A percentile compares a stretch with the other conserved stretches of the same genome.
These are phyloP conservation scores for Odontarrhena argentea DNA, from an alignment of 345 rosid species.

Conservation along the genomic window DNA sequence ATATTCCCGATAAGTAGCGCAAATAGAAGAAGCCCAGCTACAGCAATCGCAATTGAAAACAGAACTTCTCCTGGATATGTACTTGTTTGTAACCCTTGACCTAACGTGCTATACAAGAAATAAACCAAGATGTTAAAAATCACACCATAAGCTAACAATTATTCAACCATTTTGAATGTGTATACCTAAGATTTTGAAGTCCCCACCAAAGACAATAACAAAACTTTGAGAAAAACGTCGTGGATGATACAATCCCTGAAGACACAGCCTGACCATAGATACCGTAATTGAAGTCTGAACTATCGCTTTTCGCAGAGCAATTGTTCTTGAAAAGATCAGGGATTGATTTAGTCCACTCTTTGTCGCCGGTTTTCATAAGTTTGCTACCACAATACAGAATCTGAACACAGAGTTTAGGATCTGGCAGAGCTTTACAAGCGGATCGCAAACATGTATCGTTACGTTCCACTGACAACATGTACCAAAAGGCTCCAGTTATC, in stretches of 20 bases:
- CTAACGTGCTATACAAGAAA: slow-evolving; percentile 61
- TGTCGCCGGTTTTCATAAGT: slow-evolving; percentile 45
- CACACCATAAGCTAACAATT: neutral
- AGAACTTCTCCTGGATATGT: slow-evolving; percentile 71
- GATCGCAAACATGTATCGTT: slow-evolving; percentile 68
- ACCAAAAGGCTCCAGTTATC: slow-evolving; percentile 88
- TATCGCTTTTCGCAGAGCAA: slow-evolving; percentile 46
- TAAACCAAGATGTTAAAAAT: neutral
- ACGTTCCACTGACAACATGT: slow-evolving; percentile 77
- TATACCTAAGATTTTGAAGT: slow-evolving; percentile 80
- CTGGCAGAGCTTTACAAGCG: slow-evolving; percentile 50
- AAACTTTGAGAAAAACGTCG: slow-evolving; percentile 59
- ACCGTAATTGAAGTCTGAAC: slow-evolving; percentile 58
- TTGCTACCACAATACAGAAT: slow-evolving; percentile 74
- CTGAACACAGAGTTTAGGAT: slow-evolving; percentile 46
- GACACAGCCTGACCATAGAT: slow-evolving; percentile 72
- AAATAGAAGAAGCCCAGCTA: slow-evolving; percentile 72
- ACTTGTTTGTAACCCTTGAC: slow-evolving; percentile 90
- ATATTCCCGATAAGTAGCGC: slow-evolving; percentile 82
- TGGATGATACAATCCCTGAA: slow-evolving; percentile 57
- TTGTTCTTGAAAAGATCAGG: slow-evolving; percentile 43
- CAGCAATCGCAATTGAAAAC: slow-evolving; percentile 74
- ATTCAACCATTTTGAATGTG: slow-evolving; percentile 1
- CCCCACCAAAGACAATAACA: slow-evolving; percentile 96
- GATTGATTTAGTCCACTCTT: slow-evolving; percentile 57